Evolutionary conservation across 1,284 basidiomycete species (phyloP).

Genomic region (Trichosporon sp.): DNA sequence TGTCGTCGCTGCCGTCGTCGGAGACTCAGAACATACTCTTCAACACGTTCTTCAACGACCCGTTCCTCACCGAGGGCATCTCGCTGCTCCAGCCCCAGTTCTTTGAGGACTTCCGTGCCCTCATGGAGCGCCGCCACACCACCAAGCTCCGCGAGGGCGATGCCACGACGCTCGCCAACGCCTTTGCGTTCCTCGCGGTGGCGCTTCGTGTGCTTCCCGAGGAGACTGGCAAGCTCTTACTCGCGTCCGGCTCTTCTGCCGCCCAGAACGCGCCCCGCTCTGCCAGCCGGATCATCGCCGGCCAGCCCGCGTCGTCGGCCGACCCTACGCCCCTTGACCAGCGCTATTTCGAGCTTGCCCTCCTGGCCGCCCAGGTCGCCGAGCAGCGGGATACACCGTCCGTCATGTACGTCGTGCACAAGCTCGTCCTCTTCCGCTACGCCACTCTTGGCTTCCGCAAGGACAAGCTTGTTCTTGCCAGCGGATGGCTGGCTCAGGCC

Average conservation of each 20-base stretch:
- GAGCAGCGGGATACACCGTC: constrained; percentile 38
- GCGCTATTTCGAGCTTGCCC: constrained; percentile 42
- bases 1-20: constrained; percentile 34
- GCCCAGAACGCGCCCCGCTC: constrained; percentile 19
- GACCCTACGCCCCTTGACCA: constrained; percentile 43
- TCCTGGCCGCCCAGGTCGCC: constrained; percentile 33
- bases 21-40: constrained; percentile 41
- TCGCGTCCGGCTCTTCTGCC: constrained; percentile 27
- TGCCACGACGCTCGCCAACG: constrained; percentile 41
- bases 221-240: constrained; percentile 39
- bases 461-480: constrained; percentile 30
- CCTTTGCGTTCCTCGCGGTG: constrained; percentile 38
- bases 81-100: constrained; percentile 42
- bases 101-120: constrained; percentile 32
- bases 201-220: constrained; percentile 40
- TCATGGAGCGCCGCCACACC: constrained; percentile 28
- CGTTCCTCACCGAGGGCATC: constrained; percentile 44
- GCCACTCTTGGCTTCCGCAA: constrained; percentile 29
- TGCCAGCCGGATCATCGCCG: constrained; percentile 20
- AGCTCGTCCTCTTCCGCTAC: constrained; percentile 41
- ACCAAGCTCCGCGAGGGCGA: constrained; percentile 33
- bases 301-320: constrained; percentile 17
- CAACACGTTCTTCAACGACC: constrained; percentile 42
- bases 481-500: constrained; percentile 38
- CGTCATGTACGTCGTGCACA: constrained; percentile 43